Evolutionary conservation across 2,329 filamentous ascomycete genomes (phyloP).

Genomic region (Anthostomella pinea): DNA sequence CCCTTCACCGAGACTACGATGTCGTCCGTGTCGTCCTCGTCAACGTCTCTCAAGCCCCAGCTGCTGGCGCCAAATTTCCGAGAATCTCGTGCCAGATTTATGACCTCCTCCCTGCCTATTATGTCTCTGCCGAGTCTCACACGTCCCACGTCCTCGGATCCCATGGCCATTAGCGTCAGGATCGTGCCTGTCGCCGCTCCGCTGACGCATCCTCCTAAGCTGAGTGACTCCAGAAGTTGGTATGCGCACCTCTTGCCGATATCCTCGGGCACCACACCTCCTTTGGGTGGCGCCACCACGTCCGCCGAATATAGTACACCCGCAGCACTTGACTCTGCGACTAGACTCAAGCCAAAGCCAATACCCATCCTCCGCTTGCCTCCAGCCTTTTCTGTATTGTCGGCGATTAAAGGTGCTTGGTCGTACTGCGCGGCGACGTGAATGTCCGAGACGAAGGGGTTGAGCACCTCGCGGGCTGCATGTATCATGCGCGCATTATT

Average conservation of each 20-base stretch:
- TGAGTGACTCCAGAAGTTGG: slow-evolving; percentile 81
- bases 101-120: slow-evolving; percentile 73
- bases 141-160: slow-evolving; percentile 89
- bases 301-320: slow-evolving; percentile 89
- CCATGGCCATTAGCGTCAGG: slow-evolving; percentile 94
- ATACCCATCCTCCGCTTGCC: slow-evolving; percentile 71
- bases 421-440: slow-evolving; percentile 84
- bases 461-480: slow-evolving; percentile 80
- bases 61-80: slow-evolving; percentile 85
- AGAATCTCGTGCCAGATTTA: slow-evolving; percentile 80
- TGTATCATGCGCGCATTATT: slow-evolving; percentile 97
- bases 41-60: slow-evolving; percentile 81
- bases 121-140: slow-evolving; percentile 79
- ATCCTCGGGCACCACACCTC: slow-evolving; percentile 84
- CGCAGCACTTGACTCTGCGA: slow-evolving; percentile 82
- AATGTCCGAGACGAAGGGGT: slow-evolving; percentile 81
- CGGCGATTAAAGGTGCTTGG: slow-evolving; percentile 55
- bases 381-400: slow-evolving; percentile 51
- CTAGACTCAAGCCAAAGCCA: slow-evolving; percentile 85
- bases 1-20: slow-evolving; percentile 90
- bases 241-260: slow-evolving; percentile 85
- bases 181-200: slow-evolving; percentile 69
- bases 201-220: slow-evolving; percentile 77
- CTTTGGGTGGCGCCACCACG: slow-evolving; percentile 68
- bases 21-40: slow-evolving; percentile 64